Evolutionary conservation across 768 basidiomycete genomes (phyloP).

Genomic region (Pisolithus microcarpus): DNA sequence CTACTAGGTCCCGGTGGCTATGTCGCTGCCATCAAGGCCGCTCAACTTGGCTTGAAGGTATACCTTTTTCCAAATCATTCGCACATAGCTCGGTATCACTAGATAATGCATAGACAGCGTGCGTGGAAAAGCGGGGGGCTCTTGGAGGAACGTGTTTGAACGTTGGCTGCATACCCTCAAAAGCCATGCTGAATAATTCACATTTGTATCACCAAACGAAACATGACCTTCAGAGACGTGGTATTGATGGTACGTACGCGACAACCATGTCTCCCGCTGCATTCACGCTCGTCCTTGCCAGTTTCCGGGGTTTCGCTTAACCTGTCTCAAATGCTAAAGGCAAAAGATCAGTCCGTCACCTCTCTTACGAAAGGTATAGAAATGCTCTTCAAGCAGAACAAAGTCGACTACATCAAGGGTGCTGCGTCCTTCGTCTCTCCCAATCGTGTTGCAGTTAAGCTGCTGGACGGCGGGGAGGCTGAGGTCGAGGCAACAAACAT

Average conservation of each 20-base stretch:
- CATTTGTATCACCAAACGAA: conserved; percentile 92
- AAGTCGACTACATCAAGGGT: conserved; percentile 98
- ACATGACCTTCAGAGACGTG: conserved; percentile 83
- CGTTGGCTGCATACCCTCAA: conserved; percentile 98
- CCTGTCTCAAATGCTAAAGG: conserved; percentile 84
- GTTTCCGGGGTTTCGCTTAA: conserved; percentile 76
- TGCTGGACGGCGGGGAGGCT: conserved; percentile 79
- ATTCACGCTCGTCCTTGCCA: conserved; percentile 17
- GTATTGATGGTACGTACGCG: conserved; percentile 76
- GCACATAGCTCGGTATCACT: conserved; percentile 3
- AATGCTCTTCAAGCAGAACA: conserved; percentile 91
- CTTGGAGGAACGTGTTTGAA: conserved; percentile 98
- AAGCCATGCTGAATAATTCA: conserved; percentile 99
- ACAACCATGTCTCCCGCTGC: background rate
- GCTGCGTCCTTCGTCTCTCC: conserved; percentile 80
- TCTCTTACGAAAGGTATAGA: conserved; percentile 91
- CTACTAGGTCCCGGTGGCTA: conserved; percentile 86
- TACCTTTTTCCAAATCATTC: conserved; percentile 4
- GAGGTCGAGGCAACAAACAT: conserved; percentile 88
- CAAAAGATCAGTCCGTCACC: conserved; percentile 80
- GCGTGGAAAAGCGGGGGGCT: conserved; percentile 92
- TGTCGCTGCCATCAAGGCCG: conserved; percentile 98
- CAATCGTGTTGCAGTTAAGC: conserved; percentile 63
- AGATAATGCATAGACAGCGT: conserved; percentile 62
- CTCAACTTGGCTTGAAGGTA: conserved; percentile 90